phyloP scores from a whole-genome alignment of 2,329 filamentous ascomycete genomes.

The Xylaria sp. region DNA sequence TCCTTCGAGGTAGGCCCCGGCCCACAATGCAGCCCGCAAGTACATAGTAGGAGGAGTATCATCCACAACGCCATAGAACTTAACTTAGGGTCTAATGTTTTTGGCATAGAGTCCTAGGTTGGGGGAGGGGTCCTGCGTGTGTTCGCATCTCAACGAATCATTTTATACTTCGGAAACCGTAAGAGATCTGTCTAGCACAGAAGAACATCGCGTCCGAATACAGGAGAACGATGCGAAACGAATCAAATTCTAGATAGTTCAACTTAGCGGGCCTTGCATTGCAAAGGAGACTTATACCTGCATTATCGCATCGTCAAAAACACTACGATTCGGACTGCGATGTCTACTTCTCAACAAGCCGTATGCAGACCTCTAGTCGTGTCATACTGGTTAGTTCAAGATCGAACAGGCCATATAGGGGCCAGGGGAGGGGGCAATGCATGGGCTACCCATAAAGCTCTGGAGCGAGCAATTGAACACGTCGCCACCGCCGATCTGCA shows the following conservation, averaged over 20 bases:
- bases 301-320: neutral
- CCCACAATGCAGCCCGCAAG: neutral
- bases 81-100: neutral
- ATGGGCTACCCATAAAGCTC: no score
- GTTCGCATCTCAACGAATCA: neutral
- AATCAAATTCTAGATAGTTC: neutral
- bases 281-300: neutral
- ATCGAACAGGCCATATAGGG: no score
- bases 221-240: neutral
- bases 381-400: neutral
- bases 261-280: neutral
- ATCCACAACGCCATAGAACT: neutral
- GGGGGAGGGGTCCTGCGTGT: neutral
- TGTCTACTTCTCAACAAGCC: neutral
- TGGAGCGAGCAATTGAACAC: neutral
- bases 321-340: neutral
- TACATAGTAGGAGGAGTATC: neutral
- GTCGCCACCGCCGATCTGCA: neutral
- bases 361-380: neutral
- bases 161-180: neutral
- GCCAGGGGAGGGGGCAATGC: no score
- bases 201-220: neutral
- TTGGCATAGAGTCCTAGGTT: neutral
- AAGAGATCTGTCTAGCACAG: neutral
- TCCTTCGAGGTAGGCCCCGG: constrained; percentile 8